Evolutionary conservation across 129 eudicot genomes (phyloP).

Genomic region (Artemisia argyi): DNA sequence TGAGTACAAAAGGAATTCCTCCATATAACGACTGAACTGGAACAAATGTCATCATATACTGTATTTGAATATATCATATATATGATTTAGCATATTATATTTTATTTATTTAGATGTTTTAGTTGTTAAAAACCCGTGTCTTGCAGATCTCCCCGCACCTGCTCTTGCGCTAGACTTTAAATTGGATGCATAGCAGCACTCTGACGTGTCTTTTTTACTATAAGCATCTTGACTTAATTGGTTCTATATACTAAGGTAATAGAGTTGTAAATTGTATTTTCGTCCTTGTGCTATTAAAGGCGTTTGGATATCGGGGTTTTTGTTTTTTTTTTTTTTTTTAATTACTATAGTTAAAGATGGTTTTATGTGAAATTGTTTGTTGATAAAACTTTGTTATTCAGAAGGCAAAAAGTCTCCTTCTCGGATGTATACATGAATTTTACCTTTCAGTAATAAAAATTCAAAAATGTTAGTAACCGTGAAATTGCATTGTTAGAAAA

Average conservation of each 20-base stretch:
- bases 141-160: conserved; percentile 80
- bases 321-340: no score
- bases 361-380: no score
- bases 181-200: conserved; percentile 85
- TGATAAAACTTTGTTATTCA: no score
- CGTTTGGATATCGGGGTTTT: background rate
- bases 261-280: conserved; percentile 21
- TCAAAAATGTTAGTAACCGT: no score
- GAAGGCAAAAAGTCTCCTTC: no score
- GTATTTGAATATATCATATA: background rate
- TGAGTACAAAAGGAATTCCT: no score
- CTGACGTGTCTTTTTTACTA: conserved; percentile 18
- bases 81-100: background rate
- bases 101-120: background rate
- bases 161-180: conserved; percentile 95
- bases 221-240: background rate
- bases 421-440: no score
- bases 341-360: no score
- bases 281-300: background rate
- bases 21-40: no score
- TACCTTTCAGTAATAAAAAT: no score
- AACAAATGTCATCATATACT: no score
- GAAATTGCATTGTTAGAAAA: no score
- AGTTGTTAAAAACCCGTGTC: background rate
- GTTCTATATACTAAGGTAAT: conserved; percentile 22